Base-by-base conservation (phyloP, 306 rosid genomes). In the Castanea crenata region DNA sequence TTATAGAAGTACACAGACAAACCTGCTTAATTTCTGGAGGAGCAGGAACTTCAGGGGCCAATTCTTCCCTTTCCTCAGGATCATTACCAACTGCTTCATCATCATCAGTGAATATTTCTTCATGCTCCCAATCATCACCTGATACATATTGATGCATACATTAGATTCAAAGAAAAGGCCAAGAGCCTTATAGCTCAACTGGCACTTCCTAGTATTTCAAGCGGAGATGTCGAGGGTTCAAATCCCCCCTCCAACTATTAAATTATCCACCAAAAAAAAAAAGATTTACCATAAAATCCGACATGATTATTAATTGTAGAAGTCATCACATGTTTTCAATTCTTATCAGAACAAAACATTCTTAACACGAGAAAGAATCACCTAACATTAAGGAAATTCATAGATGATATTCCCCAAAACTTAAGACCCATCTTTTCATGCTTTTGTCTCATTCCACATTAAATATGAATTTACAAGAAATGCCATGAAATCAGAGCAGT, bases 111-210 rank as follows among this genome's bases (percentile, higher is more conserved):
- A 94, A 94, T 73, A 92, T 94, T 76, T 94, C 97, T 83, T 91
- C 99, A 74, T 94, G 99, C 88, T 94, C 99, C 99, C 97, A 94
- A 84, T 94, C 97, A 83, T 91, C 97, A 80, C 99, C 99, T 94
- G 81, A 56, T 75, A 82, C 20, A 82, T 73, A 77, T 55, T 80
- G 59, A 57, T 11, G 59, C 51, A 34, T 11, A 71, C 29, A 31
- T 58, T 21, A 64, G 35, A 58, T 35, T 35, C 46, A 58, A 72
- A 68, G 56, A 71, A 44, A 41, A 7, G 46, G 46, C 12, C 46
- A 8, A 8, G 11, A 41, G 46, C 46, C 46, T 41, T 41, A 41
- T 41, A 41, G 46, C 12, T 41, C 46, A 41, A 8, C 3, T 41
- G 0, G 46, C 46, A 41, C 46, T 41, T 7, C 12, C 12, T 8